Conservation (phyloP, 2,329 filamentous ascomycete species). For the Ilyonectria destructans region DNA sequence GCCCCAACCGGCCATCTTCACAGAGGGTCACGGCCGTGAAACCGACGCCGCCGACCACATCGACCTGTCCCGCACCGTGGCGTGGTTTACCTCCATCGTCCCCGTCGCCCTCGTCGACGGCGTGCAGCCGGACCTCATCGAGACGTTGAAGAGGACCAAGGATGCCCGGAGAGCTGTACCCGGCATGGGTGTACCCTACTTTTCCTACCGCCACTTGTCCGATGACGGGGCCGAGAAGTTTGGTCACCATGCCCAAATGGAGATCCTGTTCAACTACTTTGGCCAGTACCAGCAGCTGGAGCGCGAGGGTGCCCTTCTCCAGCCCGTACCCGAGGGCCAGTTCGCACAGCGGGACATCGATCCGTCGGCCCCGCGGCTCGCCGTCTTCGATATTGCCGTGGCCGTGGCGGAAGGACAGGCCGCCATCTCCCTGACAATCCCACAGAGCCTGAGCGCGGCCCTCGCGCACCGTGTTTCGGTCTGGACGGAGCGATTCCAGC, state of each 20-base stretch:
- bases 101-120: not conserved
- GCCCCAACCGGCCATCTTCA: conserved; percentile 53
- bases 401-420: conserved; percentile 29
- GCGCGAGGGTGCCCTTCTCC: conserved; percentile 46
- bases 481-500: not conserved
- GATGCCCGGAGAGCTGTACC: conserved; percentile 56
- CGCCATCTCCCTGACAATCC: conserved; percentile 46
- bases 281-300: conserved; percentile 53
- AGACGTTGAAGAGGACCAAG: conserved; percentile 51
- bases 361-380: conserved; percentile 26
- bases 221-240: conserved; percentile 51
- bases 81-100: conserved; percentile 60
- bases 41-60: conserved; percentile 45
- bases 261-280: conserved; percentile 36
- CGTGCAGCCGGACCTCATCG: conserved; percentile 31
- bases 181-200: conserved; percentile 42
- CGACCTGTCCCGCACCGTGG: conserved; percentile 59
- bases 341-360: not conserved
- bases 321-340: conserved; percentile 26
- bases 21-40: conserved; percentile 61
- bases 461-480: not conserved
- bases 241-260: conserved; percentile 48
- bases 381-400: conserved; percentile 20
- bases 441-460: conserved; percentile 32
- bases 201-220: conserved; percentile 48